Base-by-base conservation (phyloP, 1,139 yeast genomes). In the Saccharomycopsis hybrid region DNA sequence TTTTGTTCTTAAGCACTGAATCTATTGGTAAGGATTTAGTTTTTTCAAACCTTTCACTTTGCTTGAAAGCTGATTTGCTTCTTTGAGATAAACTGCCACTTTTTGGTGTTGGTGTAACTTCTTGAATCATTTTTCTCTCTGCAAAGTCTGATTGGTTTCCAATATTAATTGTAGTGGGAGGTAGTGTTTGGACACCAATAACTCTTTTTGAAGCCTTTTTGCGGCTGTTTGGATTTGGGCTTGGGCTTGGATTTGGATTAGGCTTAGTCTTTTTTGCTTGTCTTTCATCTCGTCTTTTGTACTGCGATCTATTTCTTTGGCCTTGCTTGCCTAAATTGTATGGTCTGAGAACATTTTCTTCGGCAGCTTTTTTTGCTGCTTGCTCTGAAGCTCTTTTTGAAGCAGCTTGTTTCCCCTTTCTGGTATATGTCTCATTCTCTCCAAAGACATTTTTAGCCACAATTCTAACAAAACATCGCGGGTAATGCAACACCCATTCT, bases 401-500 rank as follows among this genome's bases (percentile, higher is more conserved):
- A 18, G 18, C 18, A 18, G 18, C 18, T 18, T 18, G 18, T 18
- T 18, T 18, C 18, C 18, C 18, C 18, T 18, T 18, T 18, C 18
- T 18, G 18, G 18, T 18, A 18, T 18, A 18, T 18, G 18, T 27
- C 8, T 5, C n/a, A 28, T 9, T 27, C 18, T 8, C 30, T 8
- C 35, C 35, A 32, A 32, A 32, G 11, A 32, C 11, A 32, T 11
- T 32, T 8, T 32, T 37, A 8, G 37, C 9, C 8, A 37, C 33
- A 32, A 32, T 3, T 39, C 30, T 39, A 2, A 46, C 9, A 13
- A 40, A 47, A 30, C 42, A 43, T 28, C 27, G 32, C 1, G 48
- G 50, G 40, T 50, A 43, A 31, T 50, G 50, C 25, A 45, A 33
- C n/a, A 46, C 29, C 37, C 41, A 35, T 2, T 35, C 35, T 39